These are phyloP conservation scores for Aspergillus chevalieri DNA, from an alignment of 2,329 filamentous ascomycete genomes.

Conservation along the genomic window DNA sequence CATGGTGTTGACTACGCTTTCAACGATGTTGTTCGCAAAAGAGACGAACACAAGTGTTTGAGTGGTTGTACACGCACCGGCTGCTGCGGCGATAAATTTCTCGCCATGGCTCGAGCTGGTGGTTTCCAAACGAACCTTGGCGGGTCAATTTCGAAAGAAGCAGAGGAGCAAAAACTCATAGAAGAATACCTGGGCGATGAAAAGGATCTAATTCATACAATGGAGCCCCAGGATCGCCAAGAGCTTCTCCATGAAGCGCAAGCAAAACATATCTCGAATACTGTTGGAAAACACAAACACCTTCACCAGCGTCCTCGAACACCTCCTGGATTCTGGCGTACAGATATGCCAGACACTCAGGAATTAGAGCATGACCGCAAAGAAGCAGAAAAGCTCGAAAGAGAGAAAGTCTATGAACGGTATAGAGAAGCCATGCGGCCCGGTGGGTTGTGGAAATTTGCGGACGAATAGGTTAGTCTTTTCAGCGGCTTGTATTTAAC, in stretches of 20 bases:
- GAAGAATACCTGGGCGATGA: slow-evolving; percentile 52
- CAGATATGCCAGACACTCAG: slow-evolving; percentile 85
- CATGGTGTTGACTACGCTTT: slow-evolving; percentile 68
- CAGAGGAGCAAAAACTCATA: slow-evolving; percentile 26
- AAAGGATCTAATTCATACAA: slow-evolving; percentile 32
- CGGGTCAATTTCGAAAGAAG: slow-evolving; percentile 5
- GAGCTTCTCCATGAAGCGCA: slow-evolving; percentile 70
- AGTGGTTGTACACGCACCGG: slow-evolving; percentile 67
- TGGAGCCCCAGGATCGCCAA: slow-evolving; percentile 57
- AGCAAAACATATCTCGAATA: slow-evolving; percentile 65
- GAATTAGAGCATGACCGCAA: slow-evolving; percentile 62
- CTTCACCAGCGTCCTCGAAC: slow-evolving; percentile 64
- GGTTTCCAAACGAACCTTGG: slow-evolving; percentile 23
- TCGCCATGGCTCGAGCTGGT: slow-evolving; percentile 52
- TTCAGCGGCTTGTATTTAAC: too few species aligned
- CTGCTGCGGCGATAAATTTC: slow-evolving; percentile 71
- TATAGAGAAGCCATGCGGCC: slow-evolving; percentile 75
- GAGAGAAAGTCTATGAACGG: slow-evolving; percentile 62
- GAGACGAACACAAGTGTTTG: slow-evolving; percentile 62
- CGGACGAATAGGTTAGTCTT: slow-evolving; percentile 57
- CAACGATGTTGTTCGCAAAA: slow-evolving; percentile 66
- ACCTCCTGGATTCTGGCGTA: slow-evolving; percentile 84
- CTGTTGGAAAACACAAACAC: slow-evolving; percentile 70
- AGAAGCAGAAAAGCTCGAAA: slow-evolving; percentile 59
- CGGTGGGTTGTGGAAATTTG: slow-evolving; percentile 72